These are phyloP conservation scores for Fusarium incarnatum DNA, from an alignment of 2,329 filamentous ascomycete genomes.

Conservation along the genomic window DNA sequence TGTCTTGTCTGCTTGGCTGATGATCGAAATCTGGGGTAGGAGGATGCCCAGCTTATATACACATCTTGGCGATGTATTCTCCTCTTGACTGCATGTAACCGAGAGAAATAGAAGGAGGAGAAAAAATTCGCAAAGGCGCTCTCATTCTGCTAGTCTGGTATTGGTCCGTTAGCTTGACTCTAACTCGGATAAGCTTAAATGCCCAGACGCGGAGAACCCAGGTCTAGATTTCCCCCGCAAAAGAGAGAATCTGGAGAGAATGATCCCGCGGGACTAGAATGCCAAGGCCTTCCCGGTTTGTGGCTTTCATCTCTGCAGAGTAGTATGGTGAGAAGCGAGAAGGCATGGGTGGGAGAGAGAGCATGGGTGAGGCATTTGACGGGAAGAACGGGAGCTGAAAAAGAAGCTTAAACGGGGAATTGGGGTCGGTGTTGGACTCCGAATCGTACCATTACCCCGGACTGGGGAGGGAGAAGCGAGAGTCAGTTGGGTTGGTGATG, in stretches of 20 bases:
- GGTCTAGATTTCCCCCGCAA: not conserved
- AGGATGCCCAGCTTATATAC: constrained; percentile 7
- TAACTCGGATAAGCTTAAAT: constrained; percentile 10
- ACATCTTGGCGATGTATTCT: not conserved
- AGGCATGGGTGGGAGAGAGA: not conserved
- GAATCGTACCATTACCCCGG: not conserved
- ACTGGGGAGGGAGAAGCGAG: not conserved
- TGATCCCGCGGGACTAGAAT: not conserved
- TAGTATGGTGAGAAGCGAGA: not conserved
- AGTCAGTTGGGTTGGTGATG: not conserved
- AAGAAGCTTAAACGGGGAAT: not conserved
- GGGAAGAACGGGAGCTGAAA: constrained; percentile 3
- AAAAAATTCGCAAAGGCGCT: not conserved
- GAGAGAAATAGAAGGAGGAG: not conserved
- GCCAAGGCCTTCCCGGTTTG: constrained; percentile 8
- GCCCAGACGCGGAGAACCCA: constrained; percentile 10
- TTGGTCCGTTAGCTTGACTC: not conserved
- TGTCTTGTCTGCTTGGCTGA: not conserved
- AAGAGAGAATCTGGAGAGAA: not conserved
- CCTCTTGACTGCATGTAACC: not conserved
- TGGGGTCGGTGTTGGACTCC: not conserved
- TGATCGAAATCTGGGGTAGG: constrained; percentile 3
- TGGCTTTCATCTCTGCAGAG: not conserved
- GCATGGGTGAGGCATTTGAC: not conserved
- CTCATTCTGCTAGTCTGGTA: not conserved